Evolutionary conservation across 192 early-diverging fungal species (phyloP).

Genomic region (Thoreauomyces humboldtii): DNA sequence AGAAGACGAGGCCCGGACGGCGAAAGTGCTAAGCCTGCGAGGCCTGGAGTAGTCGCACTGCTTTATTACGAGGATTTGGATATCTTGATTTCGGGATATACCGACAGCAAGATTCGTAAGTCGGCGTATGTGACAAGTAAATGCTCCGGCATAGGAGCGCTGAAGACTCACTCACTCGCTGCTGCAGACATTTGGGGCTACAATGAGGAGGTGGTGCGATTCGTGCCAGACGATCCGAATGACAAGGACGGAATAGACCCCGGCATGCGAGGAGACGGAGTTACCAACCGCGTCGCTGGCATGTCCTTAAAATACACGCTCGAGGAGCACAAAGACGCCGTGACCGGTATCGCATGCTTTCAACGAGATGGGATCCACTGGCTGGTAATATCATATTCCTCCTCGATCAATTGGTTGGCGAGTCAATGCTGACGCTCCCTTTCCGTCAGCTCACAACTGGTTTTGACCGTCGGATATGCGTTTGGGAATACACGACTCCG

Average conservation of each 20-base stretch:
- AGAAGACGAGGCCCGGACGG: neutral
- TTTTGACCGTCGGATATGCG: conserved; percentile 56
- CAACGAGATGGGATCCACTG: conserved; percentile 43
- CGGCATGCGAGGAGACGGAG: conserved; percentile 27
- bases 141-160: too few species aligned
- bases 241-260: conserved; percentile 18
- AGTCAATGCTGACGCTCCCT: neutral
- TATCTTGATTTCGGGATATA: conserved; percentile 51
- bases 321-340: conserved; percentile 50
- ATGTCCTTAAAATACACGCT: conserved; percentile 52
- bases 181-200: conserved; percentile 54
- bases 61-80: conserved; percentile 60
- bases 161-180: too few species aligned
- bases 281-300: conserved; percentile 52
- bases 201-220: conserved; percentile 53
- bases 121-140: too few species aligned
- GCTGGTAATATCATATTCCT: conserved; percentile 52
- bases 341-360: conserved; percentile 50
- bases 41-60: conserved; percentile 42
- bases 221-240: conserved; percentile 32
- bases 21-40: neutral
- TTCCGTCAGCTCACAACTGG: conserved; percentile 45
- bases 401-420: neutral
- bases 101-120: conserved; percentile 53
- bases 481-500: conserved; percentile 45